Evolutionary conservation across 192 early-diverging fungal genomes (phyloP), one percentile per base, ranked within the genome.

Genomic region (Lobosporangium transversale): DNA sequence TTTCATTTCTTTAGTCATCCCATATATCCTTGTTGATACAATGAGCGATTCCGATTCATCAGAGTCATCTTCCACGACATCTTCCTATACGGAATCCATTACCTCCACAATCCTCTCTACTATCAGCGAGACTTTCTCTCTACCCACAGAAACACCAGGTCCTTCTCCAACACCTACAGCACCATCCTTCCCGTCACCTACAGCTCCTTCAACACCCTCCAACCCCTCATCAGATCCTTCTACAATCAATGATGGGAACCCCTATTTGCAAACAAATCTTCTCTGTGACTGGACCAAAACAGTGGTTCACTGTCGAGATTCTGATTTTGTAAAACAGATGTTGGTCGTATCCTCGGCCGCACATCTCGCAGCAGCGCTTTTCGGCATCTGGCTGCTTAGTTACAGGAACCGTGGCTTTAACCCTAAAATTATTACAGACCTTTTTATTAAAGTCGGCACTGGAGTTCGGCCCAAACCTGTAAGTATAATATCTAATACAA

Each of bases 361-460:
- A 21, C 73, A 76, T 51, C 20, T 76, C 20, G 15, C 67, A 9
- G 65, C 60, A 9, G 54, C 37, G 0, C 15, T 67, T 11, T 62
- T 29, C 32, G 73, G 73, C 31, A 14, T 67, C 14, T 76, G 73
- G 73, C n/a, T 76, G 26, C 59, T 76, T 3, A 11, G 31, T 4
- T 76, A 76, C 53, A 48, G 73, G 11, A 76, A 76, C 31, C 42
- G 64, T n/a, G 73, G 73, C 0, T 62, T 76, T 24, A 76, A 76
- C 47, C 49, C 21, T 10, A 66, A 56, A 53, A 62, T 76, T 35
- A 31, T 76, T 3, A 67, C 73, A 49, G 73, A 62, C 10, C 57
- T 76, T 11, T 76, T 61, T 21, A 57, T 24, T 11, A 62, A 62
- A 52, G 65, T 76, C 23, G 73, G 73, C 52, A 76, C 73, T 29